Base-by-base conservation (phyloP, 495 filamentous ascomycete genomes). In the Wilcoxina mikolae region DNA sequence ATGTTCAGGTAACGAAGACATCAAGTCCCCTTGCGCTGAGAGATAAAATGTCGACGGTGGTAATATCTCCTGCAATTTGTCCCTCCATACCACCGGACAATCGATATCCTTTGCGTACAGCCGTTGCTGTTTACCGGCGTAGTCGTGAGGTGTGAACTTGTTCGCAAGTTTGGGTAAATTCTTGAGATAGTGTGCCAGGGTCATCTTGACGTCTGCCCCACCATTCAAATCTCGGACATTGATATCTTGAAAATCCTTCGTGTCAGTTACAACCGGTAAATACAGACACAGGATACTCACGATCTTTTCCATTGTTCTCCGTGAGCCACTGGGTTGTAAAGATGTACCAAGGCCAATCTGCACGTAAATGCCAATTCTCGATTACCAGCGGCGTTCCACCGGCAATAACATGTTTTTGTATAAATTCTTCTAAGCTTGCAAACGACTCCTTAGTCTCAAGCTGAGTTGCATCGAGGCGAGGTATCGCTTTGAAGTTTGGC, bases 51-150 rank as follows among this genome's bases (percentile, higher is more conserved):
- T 70, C 23, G 70, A 74, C 0, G 79, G 77, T 0, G 91, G 89
- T 9, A 96, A 82, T 20, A 87, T 67, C 27, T 81, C 78, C 58
- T 79, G 78, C 5, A 98, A 71, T 48, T 82, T 78, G 17, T 89
- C 74, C 24, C 80, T 78, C 91, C 91, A 98, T 42, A 85, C 76
- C 0, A 72, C 68, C 0, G 90, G 90, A 64, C 86, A 94, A 62
- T 96, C 90, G 56, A 96, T 93, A 64, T 96, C 90, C 60, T 96
- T 96, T 53, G 94, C 68, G 67, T 96, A 96, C 2, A 95, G 76
- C 11, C 91, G 79, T 61, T 98, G 91, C 12, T 81, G 76, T 38
- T 75, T 72, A 41, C 79, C 73, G 20, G 88, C 79, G 61, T 80
- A 91, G 58, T 80, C 87, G 11, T 72, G 68, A 0, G 73, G 61